Evolutionary conservation across 2,329 filamentous ascomycete species (phyloP), one percentile per base, ranked within the genome.

Genomic region (Acarospora socialis): DNA sequence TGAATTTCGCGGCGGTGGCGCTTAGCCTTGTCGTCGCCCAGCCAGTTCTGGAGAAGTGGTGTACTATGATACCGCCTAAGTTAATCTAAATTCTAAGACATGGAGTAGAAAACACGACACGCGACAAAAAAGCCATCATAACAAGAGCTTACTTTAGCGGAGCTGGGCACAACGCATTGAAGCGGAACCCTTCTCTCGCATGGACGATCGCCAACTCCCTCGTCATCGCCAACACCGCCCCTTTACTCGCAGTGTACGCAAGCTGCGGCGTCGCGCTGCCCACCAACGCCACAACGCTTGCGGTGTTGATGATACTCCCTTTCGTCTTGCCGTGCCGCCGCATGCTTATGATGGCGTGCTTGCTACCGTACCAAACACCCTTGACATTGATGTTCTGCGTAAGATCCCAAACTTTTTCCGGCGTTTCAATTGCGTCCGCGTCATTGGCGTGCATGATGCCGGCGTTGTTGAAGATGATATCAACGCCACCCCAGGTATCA

Each of bases 381-480:
- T 94, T 94, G 56, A 93, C 86, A 57, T 94, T 94, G 65, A 93
- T 92, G 54, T 73, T 76, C 40, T 92, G 83, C 4, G 86, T 94
- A 44, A 92, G 62, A 49, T 94, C 83, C 86, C 86, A 94, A 63
- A 94, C 86, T 47, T 73, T 75, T 62, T 93, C 83, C 30, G 81
- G 76, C 1, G 84, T 93, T 53, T 78, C 71, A 53, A 92, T 63
- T 29, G 86, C 83, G 55, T 83, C 77, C 50, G 71, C 76, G 54
- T 84, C 79, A 36, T 78, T 66, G 28, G 73, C 76, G 61, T 93
- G 86, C 86, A 94, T 94, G 57, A 94, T 94, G 34, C 86, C 86
- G 15, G 86, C 86, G 55, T 94, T 94, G 73, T 94, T 94, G 74
- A 93, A 94, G 48, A 93, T 81, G 51, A 93, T 66, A 54, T 94